Evolutionary conservation across 441 rosid genomes (phyloP).

Genomic region (Mallotus repandus): DNA sequence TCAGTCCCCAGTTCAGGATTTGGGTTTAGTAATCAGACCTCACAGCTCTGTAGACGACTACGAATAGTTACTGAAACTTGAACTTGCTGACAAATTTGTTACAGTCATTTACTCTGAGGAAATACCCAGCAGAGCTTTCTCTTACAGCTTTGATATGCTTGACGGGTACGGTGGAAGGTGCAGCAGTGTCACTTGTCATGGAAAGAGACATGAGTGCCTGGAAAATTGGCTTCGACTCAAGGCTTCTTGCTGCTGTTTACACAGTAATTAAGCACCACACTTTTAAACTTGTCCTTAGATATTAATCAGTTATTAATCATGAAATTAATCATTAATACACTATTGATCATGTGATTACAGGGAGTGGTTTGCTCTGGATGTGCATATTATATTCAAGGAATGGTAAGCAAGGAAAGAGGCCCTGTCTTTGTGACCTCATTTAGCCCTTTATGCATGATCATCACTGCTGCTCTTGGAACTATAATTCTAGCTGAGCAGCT

Average conservation of each 20-base stretch:
- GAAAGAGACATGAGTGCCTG: constrained; percentile 77
- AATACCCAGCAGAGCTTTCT: constrained; percentile 92
- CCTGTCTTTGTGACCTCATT: constrained; percentile 83
- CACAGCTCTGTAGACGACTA: too few species aligned
- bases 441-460: constrained; percentile 78
- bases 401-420: constrained; percentile 64
- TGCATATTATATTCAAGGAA: constrained; percentile 79
- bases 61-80: neutral
- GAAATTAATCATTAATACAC: neutral
- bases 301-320: neutral
- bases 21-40: too few species aligned
- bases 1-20: too few species aligned
- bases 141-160: constrained; percentile 71
- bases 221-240: constrained; percentile 75
- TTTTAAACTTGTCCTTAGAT: too few species aligned
- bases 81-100: neutral
- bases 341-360: constrained; percentile 25
- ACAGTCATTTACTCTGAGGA: constrained; percentile 77
- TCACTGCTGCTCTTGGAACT: constrained; percentile 62
- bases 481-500: constrained; percentile 59
- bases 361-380: constrained; percentile 90
- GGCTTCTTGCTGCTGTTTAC: constrained; percentile 74
- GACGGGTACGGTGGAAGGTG: constrained; percentile 69
- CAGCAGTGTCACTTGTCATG: constrained; percentile 54
- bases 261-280: constrained; percentile 43